Evolutionary conservation across 2,329 filamentous ascomycete genomes (phyloP).

Genomic region (Penicillium concentricum): DNA sequence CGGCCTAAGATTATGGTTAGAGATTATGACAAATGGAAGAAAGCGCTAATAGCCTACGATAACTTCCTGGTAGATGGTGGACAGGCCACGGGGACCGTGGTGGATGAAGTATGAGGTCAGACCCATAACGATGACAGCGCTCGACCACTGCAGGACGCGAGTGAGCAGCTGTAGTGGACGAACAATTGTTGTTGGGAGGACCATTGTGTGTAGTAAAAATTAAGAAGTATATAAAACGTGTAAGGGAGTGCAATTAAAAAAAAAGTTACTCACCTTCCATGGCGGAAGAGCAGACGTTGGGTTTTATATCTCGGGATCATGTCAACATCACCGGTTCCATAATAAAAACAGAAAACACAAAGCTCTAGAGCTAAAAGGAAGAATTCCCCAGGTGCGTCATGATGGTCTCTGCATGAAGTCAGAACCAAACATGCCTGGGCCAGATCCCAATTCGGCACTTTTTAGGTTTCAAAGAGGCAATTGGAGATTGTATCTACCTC

Average conservation of each 20-base stretch:
- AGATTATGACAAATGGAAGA: too few species aligned
- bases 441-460: not conserved
- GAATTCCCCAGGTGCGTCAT: constrained; percentile 34
- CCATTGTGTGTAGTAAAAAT: constrained; percentile 7
- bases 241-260: not conserved
- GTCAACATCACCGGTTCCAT: not conserved
- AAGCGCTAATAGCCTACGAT: too few species aligned
- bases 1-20: constrained; percentile 24
- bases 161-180: constrained; percentile 33
- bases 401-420: constrained; percentile 25
- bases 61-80: constrained; percentile 26
- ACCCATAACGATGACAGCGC: constrained; percentile 26
- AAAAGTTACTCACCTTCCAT: too few species aligned
- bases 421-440: not conserved
- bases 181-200: constrained; percentile 25
- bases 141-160: constrained; percentile 21
- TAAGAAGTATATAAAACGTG: not conserved
- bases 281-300: not conserved
- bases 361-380: constrained; percentile 8
- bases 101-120: constrained; percentile 24
- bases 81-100: constrained; percentile 16
- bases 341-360: constrained; percentile 6
- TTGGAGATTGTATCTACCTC: not conserved
- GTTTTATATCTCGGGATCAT: constrained; percentile 3
- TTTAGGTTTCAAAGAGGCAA: not conserved